These are phyloP conservation scores for Pyronema domesticum DNA, from an alignment of 495 filamentous ascomycete species.

Conservation along the genomic window DNA sequence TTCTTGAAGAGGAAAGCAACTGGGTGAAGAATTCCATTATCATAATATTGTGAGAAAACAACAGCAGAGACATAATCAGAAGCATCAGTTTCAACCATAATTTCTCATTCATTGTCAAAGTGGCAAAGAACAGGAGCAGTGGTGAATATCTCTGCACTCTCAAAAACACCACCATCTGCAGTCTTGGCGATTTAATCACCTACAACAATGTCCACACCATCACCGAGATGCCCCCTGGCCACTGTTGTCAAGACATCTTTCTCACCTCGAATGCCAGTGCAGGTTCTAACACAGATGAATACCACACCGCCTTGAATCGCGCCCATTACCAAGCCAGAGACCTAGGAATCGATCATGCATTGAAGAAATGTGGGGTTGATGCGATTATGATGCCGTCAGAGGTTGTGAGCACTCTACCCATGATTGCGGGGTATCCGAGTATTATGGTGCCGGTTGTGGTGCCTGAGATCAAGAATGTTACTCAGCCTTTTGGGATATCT, in stretches of 20 bases:
- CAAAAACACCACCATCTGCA: slow-evolving; percentile 6
- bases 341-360: slow-evolving; percentile 21
- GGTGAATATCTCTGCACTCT: slow-evolving; percentile 11
- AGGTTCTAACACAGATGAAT: slow-evolving; percentile 3
- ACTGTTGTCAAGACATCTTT: slow-evolving; percentile 20
- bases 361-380: slow-evolving; percentile 8
- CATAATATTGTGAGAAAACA: too few relatives aligned
- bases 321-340: slow-evolving; percentile 7
- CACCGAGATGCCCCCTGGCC: slow-evolving; percentile 16
- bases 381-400: slow-evolving; percentile 6
- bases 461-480: not conserved
- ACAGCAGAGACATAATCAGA: too few relatives aligned
- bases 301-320: slow-evolving; percentile 9
- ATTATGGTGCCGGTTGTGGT: slow-evolving; percentile 5
- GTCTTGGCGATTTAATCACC: slow-evolving; percentile 9
- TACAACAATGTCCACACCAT: slow-evolving; percentile 13
- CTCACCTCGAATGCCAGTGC: slow-evolving; percentile 9
- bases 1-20: too few relatives aligned
- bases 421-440: slow-evolving; percentile 10
- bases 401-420: not conserved
- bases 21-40: too few relatives aligned
- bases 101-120: too few relatives aligned
- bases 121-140: too few relatives aligned
- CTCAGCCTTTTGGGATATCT: slow-evolving; percentile 4
- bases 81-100: too few relatives aligned